Percentiles rank a stretch among this genome's conserved stretches.
Conservation (phyloP, 768 basidiomycete genomes). For the Mycena vulgaris region DNA sequence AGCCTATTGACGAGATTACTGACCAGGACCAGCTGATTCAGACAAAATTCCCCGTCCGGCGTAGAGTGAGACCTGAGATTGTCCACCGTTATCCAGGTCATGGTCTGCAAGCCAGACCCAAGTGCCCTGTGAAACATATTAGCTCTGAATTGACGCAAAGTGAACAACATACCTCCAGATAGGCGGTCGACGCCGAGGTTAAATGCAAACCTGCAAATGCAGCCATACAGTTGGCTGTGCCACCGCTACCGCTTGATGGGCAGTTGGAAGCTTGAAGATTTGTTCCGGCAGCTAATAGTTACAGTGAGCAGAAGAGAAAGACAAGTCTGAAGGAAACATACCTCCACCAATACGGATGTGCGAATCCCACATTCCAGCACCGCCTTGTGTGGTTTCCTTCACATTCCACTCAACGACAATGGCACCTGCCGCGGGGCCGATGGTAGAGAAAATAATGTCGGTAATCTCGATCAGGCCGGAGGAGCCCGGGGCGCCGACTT, state of each 20-base stretch:
- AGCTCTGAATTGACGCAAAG: background rate
- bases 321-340: conserved; percentile 27
- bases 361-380: conserved; percentile 73
- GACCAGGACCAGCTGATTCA: conserved; percentile 80
- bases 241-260: conserved; percentile 59
- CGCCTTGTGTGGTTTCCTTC: conserved; percentile 67
- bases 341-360: conserved; percentile 66
- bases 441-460: conserved; percentile 75
- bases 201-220: conserved; percentile 80
- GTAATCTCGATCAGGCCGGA: conserved; percentile 73
- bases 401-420: conserved; percentile 82
- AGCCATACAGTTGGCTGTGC: conserved; percentile 66
- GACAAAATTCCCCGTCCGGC: conserved; percentile 82
- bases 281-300: conserved; percentile 64
- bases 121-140: conserved; percentile 61
- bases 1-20: too few species aligned
- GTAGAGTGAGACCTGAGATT: conserved; percentile 68
- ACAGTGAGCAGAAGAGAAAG: background rate
- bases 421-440: conserved; percentile 69
- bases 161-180: conserved; percentile 69
- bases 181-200: conserved; percentile 65
- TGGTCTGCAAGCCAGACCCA: too few species aligned
- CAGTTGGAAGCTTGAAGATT: conserved; percentile 64
- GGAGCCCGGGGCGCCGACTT: conserved; percentile 66
- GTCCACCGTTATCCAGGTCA: conserved; percentile 72